A percentile compares a stretch with the other conserved stretches of the same genome.
Conservation (phyloP, 768 basidiomycete species). For the Boletus subcaerulescens region DNA sequence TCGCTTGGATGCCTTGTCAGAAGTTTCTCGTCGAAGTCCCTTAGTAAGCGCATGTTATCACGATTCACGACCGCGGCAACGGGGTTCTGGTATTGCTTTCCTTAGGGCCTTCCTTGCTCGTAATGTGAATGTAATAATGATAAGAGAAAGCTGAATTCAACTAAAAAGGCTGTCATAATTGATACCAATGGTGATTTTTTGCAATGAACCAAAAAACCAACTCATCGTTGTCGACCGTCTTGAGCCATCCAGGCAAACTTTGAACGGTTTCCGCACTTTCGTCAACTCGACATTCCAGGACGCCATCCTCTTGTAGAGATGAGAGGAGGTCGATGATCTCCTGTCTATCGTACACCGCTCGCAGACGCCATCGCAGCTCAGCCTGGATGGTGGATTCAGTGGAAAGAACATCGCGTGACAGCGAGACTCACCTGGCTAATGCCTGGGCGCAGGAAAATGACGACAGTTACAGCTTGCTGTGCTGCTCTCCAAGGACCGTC, state of each 20-base stretch:
- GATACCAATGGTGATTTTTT: constrained; percentile 63
- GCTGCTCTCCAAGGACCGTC: constrained; percentile 71
- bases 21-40: too few species aligned
- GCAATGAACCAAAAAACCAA: constrained; percentile 57
- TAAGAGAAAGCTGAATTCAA: background rate
- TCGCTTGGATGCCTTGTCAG: too few species aligned
- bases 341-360: constrained; percentile 70
- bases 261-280: constrained; percentile 3
- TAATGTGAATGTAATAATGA: constrained; percentile 18
- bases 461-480: constrained; percentile 61
- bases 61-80: too few species aligned
- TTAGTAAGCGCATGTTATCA: too few species aligned
- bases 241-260: constrained; percentile 25
- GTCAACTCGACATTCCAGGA: constrained; percentile 32
- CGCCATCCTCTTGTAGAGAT: constrained; percentile 52
- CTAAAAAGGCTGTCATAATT: constrained; percentile 34
- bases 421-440: constrained; percentile 57
- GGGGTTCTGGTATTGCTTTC: too few species aligned
- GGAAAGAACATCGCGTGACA: constrained; percentile 1
- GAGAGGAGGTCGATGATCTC: constrained; percentile 64
- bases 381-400: constrained; percentile 37
- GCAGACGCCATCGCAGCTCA: constrained; percentile 70
- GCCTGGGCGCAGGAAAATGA: constrained; percentile 69
- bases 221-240: constrained; percentile 50
- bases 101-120: too few species aligned